Evolutionary conservation across 345 rosid genomes (phyloP).

Genomic region (Cardiospermum halicacabum): DNA sequence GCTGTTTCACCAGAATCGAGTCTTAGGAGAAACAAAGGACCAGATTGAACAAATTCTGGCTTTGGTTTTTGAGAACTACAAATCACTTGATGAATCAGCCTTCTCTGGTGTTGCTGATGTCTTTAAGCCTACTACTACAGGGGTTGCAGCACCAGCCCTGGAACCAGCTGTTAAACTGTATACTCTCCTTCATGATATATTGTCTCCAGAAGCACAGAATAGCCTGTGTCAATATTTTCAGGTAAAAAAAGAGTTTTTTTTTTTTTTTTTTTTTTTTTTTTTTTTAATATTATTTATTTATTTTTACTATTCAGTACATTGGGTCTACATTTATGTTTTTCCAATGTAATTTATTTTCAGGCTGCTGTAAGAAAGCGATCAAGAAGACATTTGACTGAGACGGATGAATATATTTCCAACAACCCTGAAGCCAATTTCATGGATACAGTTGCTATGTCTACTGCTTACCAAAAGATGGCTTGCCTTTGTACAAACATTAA

Average conservation of each 20-base stretch:
- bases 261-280: too few species aligned
- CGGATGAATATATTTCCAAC: conserved; percentile 78
- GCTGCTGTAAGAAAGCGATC: conserved; percentile 89
- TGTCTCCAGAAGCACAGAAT: conserved; percentile 92
- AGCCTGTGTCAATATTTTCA: conserved; percentile 83
- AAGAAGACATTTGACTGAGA: conserved; percentile 76
- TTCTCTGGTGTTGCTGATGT: conserved; percentile 68
- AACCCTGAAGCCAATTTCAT: conserved; percentile 47
- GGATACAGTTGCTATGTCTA: conserved; percentile 65
- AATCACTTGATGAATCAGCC: conserved; percentile 85
- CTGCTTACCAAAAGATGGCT: conserved; percentile 92
- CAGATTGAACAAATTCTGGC: conserved; percentile 96
- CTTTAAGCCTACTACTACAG: conserved; percentile 78
- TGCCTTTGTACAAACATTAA: conserved; percentile 65
- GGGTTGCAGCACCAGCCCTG: conserved; percentile 78
- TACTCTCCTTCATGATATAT: conserved; percentile 82
- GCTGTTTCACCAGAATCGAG: conserved; percentile 65
- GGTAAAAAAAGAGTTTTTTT: conserved; percentile 54
- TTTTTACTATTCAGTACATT: not conserved
- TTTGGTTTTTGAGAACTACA: conserved; percentile 83
- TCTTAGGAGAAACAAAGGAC: conserved; percentile 84
- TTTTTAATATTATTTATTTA: too few species aligned
- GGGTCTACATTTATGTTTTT: not conserved
- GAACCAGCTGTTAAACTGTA: conserved; percentile 89
- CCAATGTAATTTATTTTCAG: conserved; percentile 29